These are phyloP conservation scores for Talaromyces sp. DNA, from an alignment of 2,329 filamentous ascomycete species.

Conservation along the genomic window DNA sequence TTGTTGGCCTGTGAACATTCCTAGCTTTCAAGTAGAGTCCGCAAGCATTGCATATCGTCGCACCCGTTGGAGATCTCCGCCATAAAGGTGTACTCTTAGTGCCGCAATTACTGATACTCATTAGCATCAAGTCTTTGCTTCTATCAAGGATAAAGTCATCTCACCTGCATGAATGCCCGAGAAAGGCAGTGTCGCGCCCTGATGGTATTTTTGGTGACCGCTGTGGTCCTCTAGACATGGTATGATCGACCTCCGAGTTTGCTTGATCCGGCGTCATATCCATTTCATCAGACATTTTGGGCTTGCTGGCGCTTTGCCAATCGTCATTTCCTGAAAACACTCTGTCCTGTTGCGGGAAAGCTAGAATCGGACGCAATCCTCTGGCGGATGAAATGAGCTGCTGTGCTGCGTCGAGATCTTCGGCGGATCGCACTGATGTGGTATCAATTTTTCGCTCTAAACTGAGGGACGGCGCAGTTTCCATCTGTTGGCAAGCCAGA, in stretches of 20 bases:
- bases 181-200: slow-evolving; percentile 36
- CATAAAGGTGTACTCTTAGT: slow-evolving; percentile 92
- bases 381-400: slow-evolving; percentile 48
- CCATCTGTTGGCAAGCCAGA: slow-evolving; percentile 27
- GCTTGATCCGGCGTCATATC: slow-evolving; percentile 22
- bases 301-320: slow-evolving; percentile 21
- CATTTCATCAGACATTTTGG: slow-evolving; percentile 19
- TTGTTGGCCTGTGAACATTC: slow-evolving; percentile 86
- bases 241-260: slow-evolving; percentile 20
- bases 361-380: slow-evolving; percentile 31
- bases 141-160: slow-evolving; percentile 19
- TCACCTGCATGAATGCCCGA: slow-evolving; percentile 43
- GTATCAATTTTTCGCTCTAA: slow-evolving; percentile 37
- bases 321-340: slow-evolving; percentile 16
- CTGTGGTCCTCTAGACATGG: slow-evolving; percentile 23
- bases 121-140: slow-evolving; percentile 16
- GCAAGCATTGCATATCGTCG: slow-evolving; percentile 96
- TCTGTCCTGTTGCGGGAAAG: slow-evolving; percentile 6
- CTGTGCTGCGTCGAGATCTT: slow-evolving; percentile 48
- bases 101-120: slow-evolving; percentile 72
- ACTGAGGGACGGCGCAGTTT: slow-evolving; percentile 33
- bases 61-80: slow-evolving; percentile 87
- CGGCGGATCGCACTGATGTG: slow-evolving; percentile 38
- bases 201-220: slow-evolving; percentile 33
- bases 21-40: slow-evolving; percentile 91